phyloP scores from a whole-genome alignment of 2,329 filamentous ascomycete species.

The Cryphonectria carpinicola region DNA sequence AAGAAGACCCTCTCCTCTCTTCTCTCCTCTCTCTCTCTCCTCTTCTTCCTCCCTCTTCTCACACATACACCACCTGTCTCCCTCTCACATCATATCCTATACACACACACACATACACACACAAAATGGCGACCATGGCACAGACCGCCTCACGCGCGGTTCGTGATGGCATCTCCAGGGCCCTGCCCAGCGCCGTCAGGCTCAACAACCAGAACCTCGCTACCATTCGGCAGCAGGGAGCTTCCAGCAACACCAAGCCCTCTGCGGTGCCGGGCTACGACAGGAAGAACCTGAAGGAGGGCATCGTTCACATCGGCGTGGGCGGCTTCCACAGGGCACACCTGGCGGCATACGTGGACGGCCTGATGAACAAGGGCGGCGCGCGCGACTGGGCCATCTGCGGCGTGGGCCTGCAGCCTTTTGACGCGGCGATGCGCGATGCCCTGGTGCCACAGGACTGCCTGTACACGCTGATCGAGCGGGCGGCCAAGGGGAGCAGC shows the following conservation, averaged over 20 bases:
- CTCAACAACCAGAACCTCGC: slow-evolving; percentile 11
- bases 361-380: slow-evolving; percentile 50
- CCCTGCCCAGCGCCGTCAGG: not conserved
- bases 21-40: too few species aligned
- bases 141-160: not conserved
- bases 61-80: not conserved
- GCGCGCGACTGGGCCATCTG: slow-evolving; percentile 54
- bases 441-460: slow-evolving; percentile 52
- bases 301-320: slow-evolving; percentile 58
- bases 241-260: not conserved
- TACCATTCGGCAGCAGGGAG: not conserved
- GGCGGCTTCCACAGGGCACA: slow-evolving; percentile 60
- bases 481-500: slow-evolving; percentile 53
- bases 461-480: slow-evolving; percentile 58
- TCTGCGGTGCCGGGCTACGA: slow-evolving; percentile 44
- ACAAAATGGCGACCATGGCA: slow-evolving; percentile 5
- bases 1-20: not conserved
- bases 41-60: not conserved
- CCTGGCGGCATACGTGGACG: slow-evolving; percentile 55
- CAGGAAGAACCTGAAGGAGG: slow-evolving; percentile 52
- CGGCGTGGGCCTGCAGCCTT: slow-evolving; percentile 55
- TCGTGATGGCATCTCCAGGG: slow-evolving; percentile 1
- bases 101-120: not conserved
- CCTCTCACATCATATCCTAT: not conserved
- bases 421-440: slow-evolving; percentile 56